Evolutionary conservation across 495 filamentous ascomycete genomes (phyloP), one percentile per base, ranked within the genome.

Genomic region (Pyrenula aspistea): DNA sequence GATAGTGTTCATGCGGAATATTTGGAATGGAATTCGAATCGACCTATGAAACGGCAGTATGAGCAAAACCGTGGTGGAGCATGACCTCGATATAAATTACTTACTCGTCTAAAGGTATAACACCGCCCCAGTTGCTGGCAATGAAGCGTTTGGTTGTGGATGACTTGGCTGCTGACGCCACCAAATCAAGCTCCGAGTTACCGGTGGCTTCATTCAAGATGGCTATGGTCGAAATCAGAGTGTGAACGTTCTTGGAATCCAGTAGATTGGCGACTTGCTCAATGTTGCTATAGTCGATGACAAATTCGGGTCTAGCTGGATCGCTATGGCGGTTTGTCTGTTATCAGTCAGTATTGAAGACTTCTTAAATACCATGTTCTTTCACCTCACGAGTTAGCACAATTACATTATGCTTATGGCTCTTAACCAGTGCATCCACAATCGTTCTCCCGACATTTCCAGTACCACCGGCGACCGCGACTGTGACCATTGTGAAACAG

Each of bases 401-500:
- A 15, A 74, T 64, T 12, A 79, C 66, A 21, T 72, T 49, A 56
- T 77, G 68, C 55, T 72, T 71, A 2, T 66, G 50, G 2, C 67
- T 61, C 11, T 70, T 59, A 0, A 65, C 15, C 36, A 82, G 31
- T 4, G 61, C 71, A 11, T 80, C 77, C 22, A 81, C 72, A 51
- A 83, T 66, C 12, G 76, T 73, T 52, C 70, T 71, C 4, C 79
- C 79, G 19, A 83, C 62, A 22, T 67, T 70, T 10, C 77, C 77
- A 24, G 75, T 77, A 8, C 79, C 78, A 22, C 79, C 79, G 31
- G 79, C 77, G 24, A 83, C 71, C 12, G 77, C 78, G 54, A 83
- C 64, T 10, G 71, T 61, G 2, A 66, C 56, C 79, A 80, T 77
- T 15, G 31, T 42, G 31, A 42, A 15, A 42, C 15, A 42, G 31